Evolutionary conservation across 371 early-diverging fungal genomes (phyloP), one percentile per base, ranked within the genome.

Genomic region (Mucor saturninus): DNA sequence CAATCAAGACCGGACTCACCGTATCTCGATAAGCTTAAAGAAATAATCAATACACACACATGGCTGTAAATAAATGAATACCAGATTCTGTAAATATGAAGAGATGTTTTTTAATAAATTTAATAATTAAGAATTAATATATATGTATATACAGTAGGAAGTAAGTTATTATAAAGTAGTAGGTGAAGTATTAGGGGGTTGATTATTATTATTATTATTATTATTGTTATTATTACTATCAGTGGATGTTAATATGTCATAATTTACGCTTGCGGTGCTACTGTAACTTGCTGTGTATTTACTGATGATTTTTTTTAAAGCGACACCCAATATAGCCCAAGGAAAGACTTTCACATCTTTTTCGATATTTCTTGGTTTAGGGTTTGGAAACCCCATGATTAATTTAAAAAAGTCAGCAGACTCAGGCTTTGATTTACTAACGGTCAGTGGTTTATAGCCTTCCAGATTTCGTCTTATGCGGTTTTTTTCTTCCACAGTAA

Each of bases 341-440:
- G 82, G 83, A 73, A 91, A 93, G 0, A 91, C 92, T 65, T 92
- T 92, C 72, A 93, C 86, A 60, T 92, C 92, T 68, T 94, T 94
- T 69, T 93, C 93, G 59, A 93, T 93, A 65, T 93, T 92, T 28
- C 94, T 72, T 28, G 94, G 94, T 72, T 89, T 90, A 38, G 94
- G 93, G 64, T 87, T 83, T 0, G 89, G 85, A 62, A 90, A 93
- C 1, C 86, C 77, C 94, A 94, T 94, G 67, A 94, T 86, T 28
- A 85, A 68, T 67, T 87, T 89, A 76, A 90, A 94, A 61, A 93
- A 91, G 9, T 85, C 89, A 6, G 86, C 80, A 5, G 84, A 86
- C 10, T 87, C 88, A 9, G 83, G 74, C 61, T 89, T 90, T 62
- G 83, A 70, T 65, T 94, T 93, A 61, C 88, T 83, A 5, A 91